phyloP scores from a whole-genome alignment of 768 basidiomycete species.

The Naematelia encephala region DNA sequence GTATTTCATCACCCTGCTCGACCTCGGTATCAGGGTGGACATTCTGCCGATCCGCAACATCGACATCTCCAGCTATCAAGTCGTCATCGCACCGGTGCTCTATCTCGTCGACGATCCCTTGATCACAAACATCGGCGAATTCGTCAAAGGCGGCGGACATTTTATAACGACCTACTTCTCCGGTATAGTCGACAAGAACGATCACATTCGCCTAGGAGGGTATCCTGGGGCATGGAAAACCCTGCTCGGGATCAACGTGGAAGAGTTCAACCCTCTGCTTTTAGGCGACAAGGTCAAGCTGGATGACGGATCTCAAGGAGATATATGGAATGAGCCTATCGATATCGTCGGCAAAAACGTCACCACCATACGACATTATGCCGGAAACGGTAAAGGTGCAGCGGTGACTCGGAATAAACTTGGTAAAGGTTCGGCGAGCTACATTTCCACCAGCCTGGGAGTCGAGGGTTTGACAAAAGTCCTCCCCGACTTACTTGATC shows the following conservation, averaged over 20 bases:
- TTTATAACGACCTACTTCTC: constrained; percentile 25
- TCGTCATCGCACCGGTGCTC: constrained; percentile 16
- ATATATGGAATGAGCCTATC: constrained; percentile 18
- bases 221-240: constrained; percentile 18
- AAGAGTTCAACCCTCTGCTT: constrained; percentile 17
- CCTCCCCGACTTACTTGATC: no score
- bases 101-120: constrained; percentile 12
- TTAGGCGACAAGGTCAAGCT: constrained; percentile 8
- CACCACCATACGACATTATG: constrained; percentile 6
- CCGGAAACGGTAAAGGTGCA: constrained; percentile 10
- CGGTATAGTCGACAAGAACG: constrained; percentile 21
- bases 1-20: constrained; percentile 13
- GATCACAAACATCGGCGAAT: constrained; percentile 1
- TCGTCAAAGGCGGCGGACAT: constrained; percentile 19
- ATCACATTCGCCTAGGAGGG: constrained; percentile 18
- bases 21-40: constrained; percentile 17
- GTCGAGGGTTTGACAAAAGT: no score
- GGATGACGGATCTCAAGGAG: constrained; percentile 11
- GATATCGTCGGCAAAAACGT: constrained; percentile 11
- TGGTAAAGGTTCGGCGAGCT: no score
- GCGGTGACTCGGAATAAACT: constrained; percentile 5
- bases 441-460: no score
- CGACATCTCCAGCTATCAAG: constrained; percentile 10
- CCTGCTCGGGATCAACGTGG: constrained; percentile 16
- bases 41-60: constrained; percentile 4